A percentile compares a stretch with the other conserved stretches of the same genome.
Evolutionary conservation across 2,329 filamentous ascomycete genomes (phyloP).

Genomic region (Gaeumannomyces tritici): DNA sequence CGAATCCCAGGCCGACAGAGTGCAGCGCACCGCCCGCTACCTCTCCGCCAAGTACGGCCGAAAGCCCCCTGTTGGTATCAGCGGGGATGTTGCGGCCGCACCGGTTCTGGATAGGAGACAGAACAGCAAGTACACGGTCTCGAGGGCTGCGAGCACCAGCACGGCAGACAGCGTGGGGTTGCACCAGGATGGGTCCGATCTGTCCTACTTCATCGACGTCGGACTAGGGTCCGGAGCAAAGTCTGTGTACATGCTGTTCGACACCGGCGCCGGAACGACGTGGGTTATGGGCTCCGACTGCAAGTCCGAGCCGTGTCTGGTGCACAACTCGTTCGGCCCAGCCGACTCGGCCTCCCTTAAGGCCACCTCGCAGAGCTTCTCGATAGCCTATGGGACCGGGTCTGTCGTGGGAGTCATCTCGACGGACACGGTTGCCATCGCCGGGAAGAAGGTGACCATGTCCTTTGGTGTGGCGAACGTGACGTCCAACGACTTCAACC

Average conservation of each 20-base stretch:
- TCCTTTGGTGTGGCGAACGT: constrained; percentile 64
- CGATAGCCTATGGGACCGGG: constrained; percentile 69
- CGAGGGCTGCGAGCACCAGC: constrained; percentile 31
- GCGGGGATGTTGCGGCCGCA: background rate
- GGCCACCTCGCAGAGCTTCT: constrained; percentile 43
- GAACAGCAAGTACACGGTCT: constrained; percentile 37
- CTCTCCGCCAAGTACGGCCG: constrained; percentile 1
- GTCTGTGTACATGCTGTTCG: constrained; percentile 51
- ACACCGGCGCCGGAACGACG: constrained; percentile 61
- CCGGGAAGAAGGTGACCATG: constrained; percentile 52
- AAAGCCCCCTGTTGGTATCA: background rate
- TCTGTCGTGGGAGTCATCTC: constrained; percentile 57
- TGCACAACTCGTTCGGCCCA: constrained; percentile 61
- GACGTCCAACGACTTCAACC: constrained; percentile 64
- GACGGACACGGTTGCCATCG: constrained; percentile 58
- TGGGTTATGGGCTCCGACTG: constrained; percentile 77
- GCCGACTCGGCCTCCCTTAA: constrained; percentile 56
- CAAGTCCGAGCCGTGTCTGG: constrained; percentile 51
- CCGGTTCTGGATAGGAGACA: constrained; percentile 23
- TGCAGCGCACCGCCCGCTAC: background rate
- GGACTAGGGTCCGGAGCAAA: constrained; percentile 44
- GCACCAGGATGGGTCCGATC: constrained; percentile 56
- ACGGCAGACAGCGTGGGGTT: constrained; percentile 42
- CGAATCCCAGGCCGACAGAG: background rate
- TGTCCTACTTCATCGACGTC: constrained; percentile 53